phyloP scores from a whole-genome alignment of 805 yeast species.

The Limtongia smithiae region DNA sequence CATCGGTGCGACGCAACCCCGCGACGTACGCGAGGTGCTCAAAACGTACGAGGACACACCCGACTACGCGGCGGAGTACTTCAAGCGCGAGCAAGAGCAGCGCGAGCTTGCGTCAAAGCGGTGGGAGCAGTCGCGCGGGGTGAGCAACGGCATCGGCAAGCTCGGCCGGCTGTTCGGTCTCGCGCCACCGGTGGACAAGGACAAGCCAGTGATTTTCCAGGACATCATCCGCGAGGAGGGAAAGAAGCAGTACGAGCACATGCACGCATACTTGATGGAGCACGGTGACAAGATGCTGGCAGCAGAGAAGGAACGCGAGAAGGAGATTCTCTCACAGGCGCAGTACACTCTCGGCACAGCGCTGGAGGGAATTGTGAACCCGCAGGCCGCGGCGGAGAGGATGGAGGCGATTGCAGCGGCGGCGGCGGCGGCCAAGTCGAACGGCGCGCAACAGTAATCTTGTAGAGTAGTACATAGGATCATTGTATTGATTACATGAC shows the following conservation, averaged over 20 bases:
- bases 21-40: constrained; percentile 87
- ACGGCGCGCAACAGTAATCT: too few relatives aligned
- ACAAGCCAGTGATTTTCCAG: constrained; percentile 64
- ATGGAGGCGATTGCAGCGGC: too few relatives aligned
- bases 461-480: too few relatives aligned
- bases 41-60: constrained; percentile 64
- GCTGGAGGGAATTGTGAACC: constrained; percentile 52
- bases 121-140: constrained; percentile 41
- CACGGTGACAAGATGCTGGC: constrained; percentile 58
- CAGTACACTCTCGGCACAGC: constrained; percentile 79
- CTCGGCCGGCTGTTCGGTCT: constrained; percentile 34
- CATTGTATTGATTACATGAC: too few relatives aligned
- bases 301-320: constrained; percentile 47
- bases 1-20: constrained; percentile 78
- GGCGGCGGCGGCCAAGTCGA: too few relatives aligned
- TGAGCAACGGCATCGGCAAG: constrained; percentile 10
- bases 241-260: constrained; percentile 78
- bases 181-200: constrained; percentile 42
- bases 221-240: constrained; percentile 90
- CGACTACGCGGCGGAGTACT: constrained; percentile 73
- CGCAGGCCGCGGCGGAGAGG: too few relatives aligned
- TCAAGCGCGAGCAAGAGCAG: constrained; percentile 68
- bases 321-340: constrained; percentile 78
- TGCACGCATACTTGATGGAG: constrained; percentile 79
- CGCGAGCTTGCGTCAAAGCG: constrained; percentile 55